Conservation (phyloP, 768 basidiomycete genomes). For the Erythrobasidium yunnanense region DNA sequence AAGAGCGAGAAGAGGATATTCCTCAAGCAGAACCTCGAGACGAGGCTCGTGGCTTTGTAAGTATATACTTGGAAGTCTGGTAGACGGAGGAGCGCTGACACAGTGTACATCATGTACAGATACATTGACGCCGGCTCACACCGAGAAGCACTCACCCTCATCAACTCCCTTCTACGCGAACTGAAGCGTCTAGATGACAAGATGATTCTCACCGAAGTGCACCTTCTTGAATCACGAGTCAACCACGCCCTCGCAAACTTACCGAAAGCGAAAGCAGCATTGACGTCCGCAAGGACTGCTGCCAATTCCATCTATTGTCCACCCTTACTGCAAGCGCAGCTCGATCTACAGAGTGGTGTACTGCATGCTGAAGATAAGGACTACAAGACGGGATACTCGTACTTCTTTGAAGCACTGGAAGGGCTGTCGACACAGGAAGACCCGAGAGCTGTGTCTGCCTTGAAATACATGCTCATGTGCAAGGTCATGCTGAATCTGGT, state of each 20-base stretch:
- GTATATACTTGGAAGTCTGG: slow-evolving; percentile 18
- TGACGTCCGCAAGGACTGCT: slow-evolving; percentile 82
- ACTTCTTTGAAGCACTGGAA: slow-evolving; percentile 96
- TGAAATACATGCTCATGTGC: slow-evolving; percentile 97
- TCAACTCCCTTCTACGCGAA: slow-evolving; percentile 79
- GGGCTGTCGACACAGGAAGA: slow-evolving; percentile 69
- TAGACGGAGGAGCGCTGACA: background rate
- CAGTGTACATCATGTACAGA: slow-evolving; percentile 41
- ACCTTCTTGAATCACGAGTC: slow-evolving; percentile 81
- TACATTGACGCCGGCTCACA: slow-evolving; percentile 61
- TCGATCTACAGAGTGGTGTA: slow-evolving; percentile 64
- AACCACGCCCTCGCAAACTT: slow-evolving; percentile 82
- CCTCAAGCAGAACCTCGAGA: slow-evolving; percentile 85
- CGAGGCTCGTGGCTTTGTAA: slow-evolving; percentile 62
- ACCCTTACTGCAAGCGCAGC: slow-evolving; percentile 52
- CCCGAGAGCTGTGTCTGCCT: slow-evolving; percentile 61
- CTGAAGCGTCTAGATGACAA: slow-evolving; percentile 91
- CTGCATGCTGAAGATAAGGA: slow-evolving; percentile 96
- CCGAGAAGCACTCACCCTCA: slow-evolving; percentile 65
- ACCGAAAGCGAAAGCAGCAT: slow-evolving; percentile 78
- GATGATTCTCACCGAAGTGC: slow-evolving; percentile 92
- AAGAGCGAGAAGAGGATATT: slow-evolving; percentile 86
- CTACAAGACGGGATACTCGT: slow-evolving; percentile 80
- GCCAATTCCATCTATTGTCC: slow-evolving; percentile 93
- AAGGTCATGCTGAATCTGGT: slow-evolving; percentile 97